Conservation (phyloP, 306 rosid genomes). For the Begonia loranthoides region DNA sequence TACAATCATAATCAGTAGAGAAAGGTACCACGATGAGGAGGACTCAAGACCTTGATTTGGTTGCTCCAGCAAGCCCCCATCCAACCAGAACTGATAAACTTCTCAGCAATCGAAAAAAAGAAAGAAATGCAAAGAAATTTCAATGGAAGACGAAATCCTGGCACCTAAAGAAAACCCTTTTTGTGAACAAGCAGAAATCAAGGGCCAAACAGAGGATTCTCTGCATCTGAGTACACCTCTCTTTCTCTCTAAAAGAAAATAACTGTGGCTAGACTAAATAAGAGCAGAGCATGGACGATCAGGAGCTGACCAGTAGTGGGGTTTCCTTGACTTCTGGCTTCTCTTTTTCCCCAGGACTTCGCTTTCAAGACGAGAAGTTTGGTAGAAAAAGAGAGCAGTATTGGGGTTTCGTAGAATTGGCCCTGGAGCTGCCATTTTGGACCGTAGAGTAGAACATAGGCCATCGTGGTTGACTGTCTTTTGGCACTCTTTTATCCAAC, state of each 20-base stretch:
- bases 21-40: conserved; percentile 50
- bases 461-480: conserved; percentile 5
- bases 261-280: conserved; percentile 20
- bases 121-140: conserved; percentile 4
- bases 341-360: conserved; percentile 7
- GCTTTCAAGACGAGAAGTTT: conserved; percentile 17
- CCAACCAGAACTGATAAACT: conserved; percentile 16
- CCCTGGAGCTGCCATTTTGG: conserved; percentile 22
- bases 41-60: conserved; percentile 51
- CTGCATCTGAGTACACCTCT: background rate
- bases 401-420: conserved; percentile 2
- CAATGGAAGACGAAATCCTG: background rate
- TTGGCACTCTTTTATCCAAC: background rate
- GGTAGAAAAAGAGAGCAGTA: conserved; percentile 5
- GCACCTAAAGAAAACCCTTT: conserved; percentile 2
- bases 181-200: conserved; percentile 2
- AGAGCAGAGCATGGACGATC: conserved; percentile 11
- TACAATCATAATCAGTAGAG: background rate
- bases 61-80: conserved; percentile 98
- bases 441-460: conserved; percentile 11
- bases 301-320: background rate
- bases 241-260: conserved; percentile 3
- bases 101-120: background rate
- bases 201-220: conserved; percentile 7
- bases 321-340: background rate